phyloP scores from a whole-genome alignment of 2,329 filamentous ascomycete species.

The Ploettnerulaceae sp. region DNA sequence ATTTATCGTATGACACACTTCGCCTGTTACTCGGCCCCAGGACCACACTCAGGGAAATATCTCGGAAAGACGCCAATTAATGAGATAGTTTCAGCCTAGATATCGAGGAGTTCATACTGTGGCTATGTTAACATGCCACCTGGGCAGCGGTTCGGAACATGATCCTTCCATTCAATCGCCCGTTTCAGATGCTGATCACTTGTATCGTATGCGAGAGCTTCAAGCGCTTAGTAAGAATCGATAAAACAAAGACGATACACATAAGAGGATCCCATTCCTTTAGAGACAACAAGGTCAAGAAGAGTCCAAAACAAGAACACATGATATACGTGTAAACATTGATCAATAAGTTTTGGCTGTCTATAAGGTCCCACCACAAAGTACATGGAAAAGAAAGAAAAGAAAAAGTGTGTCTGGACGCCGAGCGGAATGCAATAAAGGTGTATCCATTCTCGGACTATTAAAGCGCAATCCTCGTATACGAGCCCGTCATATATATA shows the following conservation, averaged over 20 bases:
- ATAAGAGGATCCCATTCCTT: no score
- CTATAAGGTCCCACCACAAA: constrained; percentile 13
- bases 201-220: neutral
- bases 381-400: constrained; percentile 7
- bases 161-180: neutral
- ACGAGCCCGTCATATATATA: constrained; percentile 32
- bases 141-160: neutral
- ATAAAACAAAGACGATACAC: neutral
- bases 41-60: no score
- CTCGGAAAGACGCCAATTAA: no score
- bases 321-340: constrained; percentile 17
- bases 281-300: neutral
- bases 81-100: constrained; percentile 1
- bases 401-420: constrained; percentile 15
- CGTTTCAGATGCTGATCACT: constrained; percentile 3
- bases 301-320: neutral
- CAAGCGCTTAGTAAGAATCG: neutral
- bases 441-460: constrained; percentile 29
- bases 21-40: no score
- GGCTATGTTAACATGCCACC: neutral
- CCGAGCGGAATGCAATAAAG: constrained; percentile 25
- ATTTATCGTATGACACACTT: no score
- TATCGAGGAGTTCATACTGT: neutral
- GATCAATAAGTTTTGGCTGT: constrained; percentile 18
- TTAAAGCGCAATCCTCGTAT: constrained; percentile 27